Evolutionary conservation across 1,284 basidiomycete species (phyloP), one percentile per base, ranked within the genome.

Genomic region (Golubevia sp.): DNA sequence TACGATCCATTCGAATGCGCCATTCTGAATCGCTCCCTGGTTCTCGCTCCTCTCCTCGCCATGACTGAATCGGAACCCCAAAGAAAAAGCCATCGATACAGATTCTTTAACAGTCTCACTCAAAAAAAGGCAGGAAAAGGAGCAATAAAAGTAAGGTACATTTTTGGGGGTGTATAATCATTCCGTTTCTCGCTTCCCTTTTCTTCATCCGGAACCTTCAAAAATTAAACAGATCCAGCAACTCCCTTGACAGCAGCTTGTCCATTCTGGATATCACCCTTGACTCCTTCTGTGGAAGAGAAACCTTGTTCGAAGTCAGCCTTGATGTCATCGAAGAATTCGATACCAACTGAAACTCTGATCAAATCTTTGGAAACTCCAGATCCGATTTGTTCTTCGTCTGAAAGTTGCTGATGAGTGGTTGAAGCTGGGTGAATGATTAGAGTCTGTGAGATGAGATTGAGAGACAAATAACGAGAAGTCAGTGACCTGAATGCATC

Each of bases 291-390:
- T n/a, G 4, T 2, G 7, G 8, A 30, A 3, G 5, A 15, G 4
- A 1, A 30, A 23, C 38, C 49, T 25, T 2, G 6, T n/a, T 21
- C 26, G 15, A 15, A 30, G 4, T 11, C 5, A 38, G 27, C n/a
- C 2, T 7, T 27, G n/a, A 78, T 83, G 59, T 80, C 83, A 61
- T 87, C 87, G 75, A 93, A 92, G 71, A 89, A 90, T 84, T 95
- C 93, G 68, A 92, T 92, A n/a, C 93, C 93, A 52, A 90, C 89
- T 2, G 89, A 70, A 77, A 93, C 89, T 67, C 91, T 88, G 74
- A 94, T 91, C 58, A 93, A 84, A 83, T 93, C 92, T 26, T 89
- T 89, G 8, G 90, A 91, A 15, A 94, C 92, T 27, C 93, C 93
- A 1, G 90, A 87, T 1, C 86, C 82, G 27, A 87, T 57, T 82